Evolutionary conservation across 1,139 yeast genomes (phyloP).

Genomic region (Magnusiomyces magnusii): DNA sequence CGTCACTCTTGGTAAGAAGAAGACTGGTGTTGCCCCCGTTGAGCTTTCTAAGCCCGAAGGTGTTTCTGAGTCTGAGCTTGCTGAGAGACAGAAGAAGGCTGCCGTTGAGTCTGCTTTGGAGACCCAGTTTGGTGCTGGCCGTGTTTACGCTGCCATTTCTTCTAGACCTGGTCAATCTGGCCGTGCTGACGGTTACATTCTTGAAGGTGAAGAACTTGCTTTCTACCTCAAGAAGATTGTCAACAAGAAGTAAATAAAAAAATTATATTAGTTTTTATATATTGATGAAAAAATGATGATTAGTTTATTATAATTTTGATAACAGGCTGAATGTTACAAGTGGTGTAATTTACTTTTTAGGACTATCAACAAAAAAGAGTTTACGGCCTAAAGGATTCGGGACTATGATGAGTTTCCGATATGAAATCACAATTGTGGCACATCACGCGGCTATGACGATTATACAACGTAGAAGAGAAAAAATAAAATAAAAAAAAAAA

Average conservation of each 20-base stretch:
- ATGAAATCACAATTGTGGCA: no score
- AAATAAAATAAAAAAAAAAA: no score
- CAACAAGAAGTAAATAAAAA: constrained; percentile 79
- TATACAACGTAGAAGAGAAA: no score
- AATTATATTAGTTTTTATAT: background rate
- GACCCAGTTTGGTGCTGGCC: constrained; percentile 16
- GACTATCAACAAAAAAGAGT: no score
- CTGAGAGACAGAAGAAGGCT: constrained; percentile 39
- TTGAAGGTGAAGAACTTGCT: constrained; percentile 99
- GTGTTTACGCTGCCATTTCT: constrained; percentile 96
- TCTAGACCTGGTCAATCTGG: constrained; percentile 99
- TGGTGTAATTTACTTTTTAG: no score
- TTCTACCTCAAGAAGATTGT: constrained; percentile 99
- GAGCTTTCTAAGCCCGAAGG: constrained; percentile 84
- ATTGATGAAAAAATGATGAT: no score
- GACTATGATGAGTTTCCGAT: no score
- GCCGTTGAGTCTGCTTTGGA: constrained; percentile 79
- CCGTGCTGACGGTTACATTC: constrained; percentile 99
- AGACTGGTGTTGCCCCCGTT: constrained; percentile 51
- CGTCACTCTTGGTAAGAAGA: constrained; percentile 81
- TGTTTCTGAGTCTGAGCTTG: constrained; percentile 79
- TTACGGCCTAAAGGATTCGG: no score
- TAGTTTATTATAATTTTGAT: no score
- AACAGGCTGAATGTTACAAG: no score
- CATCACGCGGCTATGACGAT: no score